Conservation (phyloP, 768 basidiomycete genomes). For the Lentinula aciculospora region DNA sequence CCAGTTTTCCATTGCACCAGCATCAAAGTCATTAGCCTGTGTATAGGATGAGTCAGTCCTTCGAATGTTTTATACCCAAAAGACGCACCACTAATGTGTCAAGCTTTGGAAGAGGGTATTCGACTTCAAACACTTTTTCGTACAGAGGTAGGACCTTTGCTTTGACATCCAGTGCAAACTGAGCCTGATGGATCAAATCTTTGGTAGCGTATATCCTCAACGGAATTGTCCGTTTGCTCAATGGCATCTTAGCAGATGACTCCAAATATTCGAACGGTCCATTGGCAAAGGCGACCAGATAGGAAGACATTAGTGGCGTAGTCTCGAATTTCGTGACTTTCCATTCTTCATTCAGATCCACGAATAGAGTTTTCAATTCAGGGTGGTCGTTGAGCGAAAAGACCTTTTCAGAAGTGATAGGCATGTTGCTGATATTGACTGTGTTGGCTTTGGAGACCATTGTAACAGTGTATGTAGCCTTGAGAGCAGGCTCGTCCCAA, state of each 20-base stretch:
- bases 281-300: conserved; percentile 66
- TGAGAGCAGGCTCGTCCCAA: conserved; percentile 73
- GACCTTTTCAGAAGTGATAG: conserved; percentile 36
- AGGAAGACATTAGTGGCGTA: conserved; percentile 65
- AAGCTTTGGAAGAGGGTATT: conserved; percentile 73
- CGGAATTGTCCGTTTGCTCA: conserved; percentile 54
- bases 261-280: conserved; percentile 57
- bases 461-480: conserved; percentile 55
- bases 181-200: conserved; percentile 55
- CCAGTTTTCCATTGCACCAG: conserved; percentile 71
- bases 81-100: conserved; percentile 58
- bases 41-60: not conserved
- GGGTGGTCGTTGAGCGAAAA: conserved; percentile 17
- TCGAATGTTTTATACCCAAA: not conserved
- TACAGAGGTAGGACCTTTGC: conserved; percentile 57
- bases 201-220: conserved; percentile 63
- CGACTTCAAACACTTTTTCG: conserved; percentile 69
- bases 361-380: conserved; percentile 21
- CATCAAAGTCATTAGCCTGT: conserved; percentile 60
- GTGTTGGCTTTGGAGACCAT: conserved; percentile 54
- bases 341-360: conserved; percentile 36
- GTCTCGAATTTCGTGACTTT: conserved; percentile 57
- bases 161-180: conserved; percentile 66
- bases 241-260: conserved; percentile 52
- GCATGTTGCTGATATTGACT: conserved; percentile 64